Percentiles rank a stretch among this genome's conserved stretches.
phyloP scores from a whole-genome alignment of 1,139 yeast species.

The Sugiyamaella novakii region DNA sequence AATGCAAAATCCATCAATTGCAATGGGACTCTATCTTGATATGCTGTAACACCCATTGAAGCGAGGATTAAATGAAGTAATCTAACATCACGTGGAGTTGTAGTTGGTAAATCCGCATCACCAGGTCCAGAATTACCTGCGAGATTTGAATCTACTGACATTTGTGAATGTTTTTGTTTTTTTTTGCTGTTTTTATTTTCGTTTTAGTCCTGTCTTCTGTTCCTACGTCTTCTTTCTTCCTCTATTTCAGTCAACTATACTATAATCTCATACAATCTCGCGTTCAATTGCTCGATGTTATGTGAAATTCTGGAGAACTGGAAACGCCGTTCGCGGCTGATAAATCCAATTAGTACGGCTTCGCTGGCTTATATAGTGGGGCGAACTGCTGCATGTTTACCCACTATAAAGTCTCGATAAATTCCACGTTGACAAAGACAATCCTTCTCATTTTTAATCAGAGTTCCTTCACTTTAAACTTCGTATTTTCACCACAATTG shows the following conservation, averaged over 20 bases:
- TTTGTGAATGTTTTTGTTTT: neutral
- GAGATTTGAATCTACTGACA: conserved; percentile 12
- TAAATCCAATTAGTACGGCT: no score
- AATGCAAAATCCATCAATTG: conserved; percentile 97
- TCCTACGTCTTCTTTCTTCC: neutral
- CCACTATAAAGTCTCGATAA: neutral
- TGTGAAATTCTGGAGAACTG: no score
- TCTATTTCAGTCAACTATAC: neutral
- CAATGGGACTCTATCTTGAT: conserved; percentile 92
- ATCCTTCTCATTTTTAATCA: no score
- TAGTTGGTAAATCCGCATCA: conserved; percentile 32
- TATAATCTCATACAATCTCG: neutral
- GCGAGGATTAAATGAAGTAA: conserved; percentile 87
- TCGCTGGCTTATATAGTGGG: no score
- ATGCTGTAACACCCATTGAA: conserved; percentile 87
- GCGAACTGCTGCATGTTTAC: no score
- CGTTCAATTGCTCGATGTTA: no score
- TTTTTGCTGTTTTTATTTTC: conserved; percentile 1
- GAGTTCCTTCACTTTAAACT: neutral
- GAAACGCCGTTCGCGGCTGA: no score
- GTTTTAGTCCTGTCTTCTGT: no score
- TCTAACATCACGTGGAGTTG: conserved; percentile 84
- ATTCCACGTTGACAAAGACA: conserved; percentile 9
- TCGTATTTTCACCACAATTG: neutral
- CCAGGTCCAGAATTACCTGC: conserved; percentile 4